Percentiles rank a stretch among this genome's conserved stretches.
Evolutionary conservation across 345 rosid species (phyloP).

Genomic region (Bruguiera parviflora): DNA sequence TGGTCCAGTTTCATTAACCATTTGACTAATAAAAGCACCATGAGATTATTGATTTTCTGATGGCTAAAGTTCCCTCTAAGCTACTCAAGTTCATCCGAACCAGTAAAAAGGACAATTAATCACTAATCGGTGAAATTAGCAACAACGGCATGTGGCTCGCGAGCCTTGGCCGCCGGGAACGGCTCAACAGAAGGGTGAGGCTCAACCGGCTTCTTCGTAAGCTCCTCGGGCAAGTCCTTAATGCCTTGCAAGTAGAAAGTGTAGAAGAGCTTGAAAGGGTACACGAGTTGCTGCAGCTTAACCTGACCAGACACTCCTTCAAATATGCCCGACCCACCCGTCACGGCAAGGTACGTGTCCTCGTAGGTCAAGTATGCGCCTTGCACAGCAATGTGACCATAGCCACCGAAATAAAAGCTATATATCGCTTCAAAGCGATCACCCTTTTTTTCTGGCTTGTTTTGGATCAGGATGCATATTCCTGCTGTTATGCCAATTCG

Average conservation of each 20-base stretch:
- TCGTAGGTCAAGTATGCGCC: conserved; percentile 62
- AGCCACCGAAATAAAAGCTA: conserved; percentile 83
- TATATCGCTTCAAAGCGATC: conserved; percentile 72
- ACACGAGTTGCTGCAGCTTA: conserved; percentile 44
- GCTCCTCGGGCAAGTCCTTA: conserved; percentile 37
- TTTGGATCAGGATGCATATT: conserved; percentile 59
- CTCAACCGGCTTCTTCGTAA: conserved; percentile 39
- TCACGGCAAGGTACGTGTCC: conserved; percentile 57
- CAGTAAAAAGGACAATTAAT: neutral
- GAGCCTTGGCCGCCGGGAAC: conserved; percentile 49
- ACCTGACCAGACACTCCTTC: conserved; percentile 64
- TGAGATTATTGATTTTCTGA: too few relatives aligned
- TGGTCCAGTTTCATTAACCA: too few relatives aligned
- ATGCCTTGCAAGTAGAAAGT: conserved; percentile 53
- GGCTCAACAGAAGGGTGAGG: conserved; percentile 53
- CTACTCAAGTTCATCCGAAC: neutral
- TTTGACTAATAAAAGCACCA: too few relatives aligned
- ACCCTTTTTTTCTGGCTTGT: conserved; percentile 70
- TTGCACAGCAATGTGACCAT: conserved; percentile 65
- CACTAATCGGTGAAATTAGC: conserved; percentile 40
- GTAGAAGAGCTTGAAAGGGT: conserved; percentile 59
- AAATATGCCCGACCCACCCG: conserved; percentile 62
- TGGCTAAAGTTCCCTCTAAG: too few relatives aligned
- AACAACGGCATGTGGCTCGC: conserved; percentile 42
- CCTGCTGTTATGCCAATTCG: conserved; percentile 88